Base-by-base conservation (phyloP, 163 green algal genomes). In the Chlamydomonas reinhardtii region DNA sequence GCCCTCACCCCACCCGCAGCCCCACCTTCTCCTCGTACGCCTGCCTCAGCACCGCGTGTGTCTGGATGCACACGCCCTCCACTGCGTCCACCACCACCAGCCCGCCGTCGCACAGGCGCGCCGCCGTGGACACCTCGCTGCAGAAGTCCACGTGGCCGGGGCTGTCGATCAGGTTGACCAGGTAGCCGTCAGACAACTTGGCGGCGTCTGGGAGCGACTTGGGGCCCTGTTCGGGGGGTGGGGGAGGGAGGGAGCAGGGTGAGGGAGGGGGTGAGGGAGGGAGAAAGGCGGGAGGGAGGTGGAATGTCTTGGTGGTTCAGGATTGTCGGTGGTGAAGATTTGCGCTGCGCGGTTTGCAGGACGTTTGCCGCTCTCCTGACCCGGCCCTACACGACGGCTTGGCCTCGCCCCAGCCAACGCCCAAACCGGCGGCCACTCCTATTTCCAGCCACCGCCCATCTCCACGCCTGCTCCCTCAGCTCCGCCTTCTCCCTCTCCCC, bases 141-240 rank as follows among this genome's bases (percentile, higher is more conserved):
- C 97, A 99, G 85, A 99, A 99, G 92, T 99, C 98, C 19, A 99
- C 96, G 88, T 99, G 98, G 0, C 98, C 98, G 8, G 98, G 98
- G 2, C 94, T 98, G 91, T 99, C 98, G 56, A 99, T 99, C 5
- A 99, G 94, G 89, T 99, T 99, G 79, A 99, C 91, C 29, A 99
- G 92, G 83, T 95, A 97, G 31, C 92, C 92, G 24, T 12, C 4
- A 12, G 43, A 74, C 69, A 93, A 70, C 84, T 92, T 92, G 76
- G 90, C 84, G 3, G 31, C 74, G 25, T 88, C 76, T 0, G 59
- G 73, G 15, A 93, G 71, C 31, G 80, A 87, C 27, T 89, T 79
- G 15, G 89, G 87, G 16, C 91, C 91, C 91, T 94, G 90, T 12
- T 14, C 17, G 48, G 24, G n/a, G n/a, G 29, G n/a, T 25, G 29